phyloP scores from a whole-genome alignment of 1,284 basidiomycete species.

The Ceratobasidium sp. region DNA sequence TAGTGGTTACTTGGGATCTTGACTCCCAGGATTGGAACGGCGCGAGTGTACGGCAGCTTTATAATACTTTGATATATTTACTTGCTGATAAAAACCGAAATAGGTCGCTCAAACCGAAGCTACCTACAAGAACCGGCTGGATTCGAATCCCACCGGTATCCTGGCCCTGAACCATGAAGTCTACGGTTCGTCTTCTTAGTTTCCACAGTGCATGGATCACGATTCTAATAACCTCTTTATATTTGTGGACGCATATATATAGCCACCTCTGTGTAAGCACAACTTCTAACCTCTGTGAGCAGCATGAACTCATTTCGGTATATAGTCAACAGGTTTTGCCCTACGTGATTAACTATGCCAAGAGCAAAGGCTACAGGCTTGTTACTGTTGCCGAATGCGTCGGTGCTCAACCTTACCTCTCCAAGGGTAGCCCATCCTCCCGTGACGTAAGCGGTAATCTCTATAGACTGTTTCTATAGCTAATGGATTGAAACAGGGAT shows the following conservation, averaged over 20 bases:
- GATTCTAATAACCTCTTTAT: background rate
- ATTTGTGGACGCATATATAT: background rate
- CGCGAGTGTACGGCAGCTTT: background rate
- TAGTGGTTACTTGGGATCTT: constrained; percentile 36
- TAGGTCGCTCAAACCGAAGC: constrained; percentile 28
- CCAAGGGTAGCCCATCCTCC: constrained; percentile 5
- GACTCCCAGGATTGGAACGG: constrained; percentile 35
- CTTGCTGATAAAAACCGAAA: too few relatives aligned
- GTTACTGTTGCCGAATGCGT: constrained; percentile 42
- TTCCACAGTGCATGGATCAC: too few relatives aligned
- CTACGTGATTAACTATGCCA: constrained; percentile 38
- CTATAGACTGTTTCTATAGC: background rate
- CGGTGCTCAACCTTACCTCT: constrained; percentile 17
- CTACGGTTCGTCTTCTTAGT: constrained; percentile 2
- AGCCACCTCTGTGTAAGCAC: constrained; percentile 29
- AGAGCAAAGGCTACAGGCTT: constrained; percentile 42
- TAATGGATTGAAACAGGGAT: background rate
- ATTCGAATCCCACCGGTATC: constrained; percentile 37
- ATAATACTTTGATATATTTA: too few relatives aligned
- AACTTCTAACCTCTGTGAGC: too few relatives aligned
- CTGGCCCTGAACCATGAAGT: constrained; percentile 34
- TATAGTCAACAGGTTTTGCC: constrained; percentile 38
- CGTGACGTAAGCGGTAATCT: constrained; percentile 15
- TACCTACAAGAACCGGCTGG: constrained; percentile 23
- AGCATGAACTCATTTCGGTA: too few relatives aligned